Percentiles rank a stretch among this genome's conserved stretches.
phyloP scores from a whole-genome alignment of 768 basidiomycete species.

The Tephrocybe sp. region DNA sequence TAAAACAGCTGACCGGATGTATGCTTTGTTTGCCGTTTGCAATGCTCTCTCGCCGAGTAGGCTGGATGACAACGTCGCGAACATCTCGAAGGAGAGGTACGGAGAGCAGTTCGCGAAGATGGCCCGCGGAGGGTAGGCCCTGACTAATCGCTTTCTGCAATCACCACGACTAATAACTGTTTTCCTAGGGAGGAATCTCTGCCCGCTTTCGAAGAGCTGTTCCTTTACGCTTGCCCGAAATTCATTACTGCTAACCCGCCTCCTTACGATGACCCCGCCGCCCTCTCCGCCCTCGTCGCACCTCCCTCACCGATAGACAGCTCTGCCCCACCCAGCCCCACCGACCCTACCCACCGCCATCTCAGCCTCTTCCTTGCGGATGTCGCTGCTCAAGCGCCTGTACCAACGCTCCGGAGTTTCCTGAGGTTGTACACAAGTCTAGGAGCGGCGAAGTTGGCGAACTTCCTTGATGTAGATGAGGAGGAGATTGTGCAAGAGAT shows the following conservation, averaged over 20 bases:
- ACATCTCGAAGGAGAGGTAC: conserved; percentile 89
- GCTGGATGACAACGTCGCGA: conserved; percentile 92
- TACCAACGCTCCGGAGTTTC: conserved; percentile 87
- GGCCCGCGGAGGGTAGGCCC: conserved; percentile 65
- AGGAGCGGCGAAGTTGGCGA: conserved; percentile 87
- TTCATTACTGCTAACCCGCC: conserved; percentile 95
- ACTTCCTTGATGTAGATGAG: conserved; percentile 89
- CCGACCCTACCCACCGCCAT: conserved; percentile 83
- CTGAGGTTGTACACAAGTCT: conserved; percentile 95
- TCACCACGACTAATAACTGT: not conserved
- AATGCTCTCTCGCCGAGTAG: conserved; percentile 90
- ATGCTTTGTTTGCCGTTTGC: conserved; percentile 92
- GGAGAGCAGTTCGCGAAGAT: conserved; percentile 90
- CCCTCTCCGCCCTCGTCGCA: conserved; percentile 50
- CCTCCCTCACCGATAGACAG: conserved; percentile 34
- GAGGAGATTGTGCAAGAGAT: conserved; percentile 95
- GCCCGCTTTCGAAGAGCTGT: conserved; percentile 87
- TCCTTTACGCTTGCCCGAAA: conserved; percentile 92
- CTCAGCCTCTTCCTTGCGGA: conserved; percentile 83
- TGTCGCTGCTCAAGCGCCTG: conserved; percentile 70
- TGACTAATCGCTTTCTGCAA: not conserved
- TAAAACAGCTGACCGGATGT: conserved; percentile 98
- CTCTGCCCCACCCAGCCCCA: conserved; percentile 30
- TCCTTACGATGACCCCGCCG: conserved; percentile 80
- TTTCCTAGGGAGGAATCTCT: conserved; percentile 63